Base-by-base conservation (phyloP, 139 green algal species). In the Chlorella vulgaris region DNA sequence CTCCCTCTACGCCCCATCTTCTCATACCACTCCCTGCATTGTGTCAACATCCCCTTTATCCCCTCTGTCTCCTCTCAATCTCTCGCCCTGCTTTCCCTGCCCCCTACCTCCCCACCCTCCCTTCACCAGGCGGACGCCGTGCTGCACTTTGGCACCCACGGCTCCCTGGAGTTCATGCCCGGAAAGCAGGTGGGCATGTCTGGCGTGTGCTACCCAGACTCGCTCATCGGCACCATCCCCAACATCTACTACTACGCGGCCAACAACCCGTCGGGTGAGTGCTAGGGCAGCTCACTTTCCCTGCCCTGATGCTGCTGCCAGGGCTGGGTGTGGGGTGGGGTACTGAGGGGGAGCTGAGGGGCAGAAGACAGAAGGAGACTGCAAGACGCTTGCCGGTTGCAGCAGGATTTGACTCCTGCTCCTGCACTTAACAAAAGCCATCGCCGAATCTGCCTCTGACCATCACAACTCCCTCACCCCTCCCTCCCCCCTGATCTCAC, bases 201-300 rank as follows among this genome's bases (percentile, higher is more conserved):
- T 21, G 96, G 94, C 80, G 86, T 88, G 66, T 99, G 97, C 95
- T 99, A 98, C 92, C 97, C 97, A 22, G 97, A 99, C 90, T 92
- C 86, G 71, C 92, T 99, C 21, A 99, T 99, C 61, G 95, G 94
- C 81, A 92, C 67, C 91, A 97, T 99, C 83, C 97, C 97, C 87
- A 99, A 99, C 92, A 82, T 99, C 68, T 99, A 99, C 93, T 99
- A 99, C 92, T 99, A 99, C 80, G 97, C 97, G 18, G 97, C 97
- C 87, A 99, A 99, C 94, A 99, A 99, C 92, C 97, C 97, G 38
- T 96, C 88, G 29, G 97, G 73, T 79, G 53, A 10, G 73, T 38
- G 15, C 26, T 4, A 7, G 68, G 1, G 68, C 3, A 10, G 39
- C 38, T 19, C 66, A 29, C 1, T 2, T 35, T 35, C 66, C 4